Conservation (phyloP, 768 basidiomycete species). For the Mycena galopus region DNA sequence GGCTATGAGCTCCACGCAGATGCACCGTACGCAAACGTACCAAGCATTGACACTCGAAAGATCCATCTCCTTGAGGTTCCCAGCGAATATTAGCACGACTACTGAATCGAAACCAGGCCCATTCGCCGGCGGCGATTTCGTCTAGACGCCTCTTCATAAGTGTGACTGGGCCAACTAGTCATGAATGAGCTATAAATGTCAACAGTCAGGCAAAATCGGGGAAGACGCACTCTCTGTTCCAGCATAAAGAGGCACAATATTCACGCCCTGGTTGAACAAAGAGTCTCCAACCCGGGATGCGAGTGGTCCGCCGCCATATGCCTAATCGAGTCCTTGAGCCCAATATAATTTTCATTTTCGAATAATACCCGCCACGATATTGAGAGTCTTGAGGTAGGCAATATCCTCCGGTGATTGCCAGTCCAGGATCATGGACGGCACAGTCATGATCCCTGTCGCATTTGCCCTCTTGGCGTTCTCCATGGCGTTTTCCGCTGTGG, state of each 20-base stretch:
- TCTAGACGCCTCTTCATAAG: slow-evolving; percentile 22
- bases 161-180: background rate
- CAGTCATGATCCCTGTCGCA: slow-evolving; percentile 47
- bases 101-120: slow-evolving; percentile 48
- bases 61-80: slow-evolving; percentile 51
- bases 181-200: background rate
- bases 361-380: slow-evolving; percentile 41
- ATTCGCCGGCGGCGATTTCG: slow-evolving; percentile 39
- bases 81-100: slow-evolving; percentile 47
- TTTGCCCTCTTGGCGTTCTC: slow-evolving; percentile 46
- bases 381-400: slow-evolving; percentile 44
- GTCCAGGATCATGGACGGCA: slow-evolving; percentile 55
- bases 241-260: slow-evolving; percentile 50
- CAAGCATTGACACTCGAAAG: slow-evolving; percentile 45
- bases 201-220: background rate
- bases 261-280: slow-evolving; percentile 51
- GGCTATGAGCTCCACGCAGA: background rate
- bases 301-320: slow-evolving; percentile 52
- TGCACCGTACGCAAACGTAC: background rate
- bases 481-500: slow-evolving; percentile 55
- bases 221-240: slow-evolving; percentile 47
- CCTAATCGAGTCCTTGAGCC: slow-evolving; percentile 33
- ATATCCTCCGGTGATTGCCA: slow-evolving; percentile 51
- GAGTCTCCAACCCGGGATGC: slow-evolving; percentile 51
- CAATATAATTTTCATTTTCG: background rate